Evolutionary conservation across 192 early-diverging fungal genomes (phyloP).

Genomic region (Glomus cerebriforme): DNA sequence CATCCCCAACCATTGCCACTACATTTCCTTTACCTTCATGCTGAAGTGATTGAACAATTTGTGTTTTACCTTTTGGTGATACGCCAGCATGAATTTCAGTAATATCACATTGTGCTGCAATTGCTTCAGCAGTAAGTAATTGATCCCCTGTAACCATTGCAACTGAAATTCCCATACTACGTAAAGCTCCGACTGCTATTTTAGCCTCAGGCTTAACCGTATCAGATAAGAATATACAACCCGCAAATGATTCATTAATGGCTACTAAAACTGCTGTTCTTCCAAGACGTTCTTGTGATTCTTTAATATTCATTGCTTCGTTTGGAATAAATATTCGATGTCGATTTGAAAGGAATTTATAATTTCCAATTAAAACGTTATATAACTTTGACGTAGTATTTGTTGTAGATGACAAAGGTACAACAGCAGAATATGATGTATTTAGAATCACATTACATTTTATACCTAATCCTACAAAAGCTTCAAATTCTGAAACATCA

Average conservation of each 20-base stretch:
- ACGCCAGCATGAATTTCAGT: conserved; percentile 86
- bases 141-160: conserved; percentile 97
- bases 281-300: conserved; percentile 64
- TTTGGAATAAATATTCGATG: conserved; percentile 50
- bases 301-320: conserved; percentile 38
- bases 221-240: conserved; percentile 84
- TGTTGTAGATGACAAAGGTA: conserved; percentile 13
- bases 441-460: conserved; percentile 53
- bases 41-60: conserved; percentile 75
- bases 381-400: conserved; percentile 5
- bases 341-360: conserved; percentile 55
- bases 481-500: conserved; percentile 60
- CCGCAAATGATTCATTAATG: conserved; percentile 57
- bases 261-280: conserved; percentile 82
- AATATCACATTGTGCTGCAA: conserved; percentile 85
- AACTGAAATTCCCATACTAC: conserved; percentile 73
- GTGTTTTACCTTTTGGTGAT: conserved; percentile 86
- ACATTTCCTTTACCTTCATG: conserved; percentile 42
- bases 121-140: conserved; percentile 74
- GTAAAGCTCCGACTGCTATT: conserved; percentile 68
- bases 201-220: conserved; percentile 77
- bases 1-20: conserved; percentile 96
- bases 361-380: conserved; percentile 77
- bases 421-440: background rate
- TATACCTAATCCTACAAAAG: conserved; percentile 72